These are phyloP conservation scores for Linum lewisii DNA, from an alignment of 345 rosid species.

Conservation along the genomic window DNA sequence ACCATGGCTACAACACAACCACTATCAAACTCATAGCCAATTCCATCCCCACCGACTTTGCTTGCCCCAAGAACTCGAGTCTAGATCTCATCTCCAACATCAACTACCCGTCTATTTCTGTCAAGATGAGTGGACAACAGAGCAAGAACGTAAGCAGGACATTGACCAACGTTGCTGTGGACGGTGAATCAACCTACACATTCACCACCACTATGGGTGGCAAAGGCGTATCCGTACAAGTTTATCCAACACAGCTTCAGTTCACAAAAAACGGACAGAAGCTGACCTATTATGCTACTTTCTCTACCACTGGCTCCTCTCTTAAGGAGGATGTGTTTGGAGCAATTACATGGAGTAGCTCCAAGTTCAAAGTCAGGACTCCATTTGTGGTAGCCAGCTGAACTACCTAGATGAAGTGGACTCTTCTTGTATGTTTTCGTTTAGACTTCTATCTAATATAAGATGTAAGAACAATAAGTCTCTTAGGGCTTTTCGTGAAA, in stretches of 20 bases:
- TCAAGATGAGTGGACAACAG: slow-evolving; percentile 28
- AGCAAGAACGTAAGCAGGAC: slow-evolving; percentile 40
- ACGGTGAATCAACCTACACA: slow-evolving; percentile 31
- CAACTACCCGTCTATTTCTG: slow-evolving; percentile 71
- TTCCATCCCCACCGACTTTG: slow-evolving; percentile 30
- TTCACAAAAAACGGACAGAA: slow-evolving; percentile 37
- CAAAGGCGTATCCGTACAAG: slow-evolving; percentile 26
- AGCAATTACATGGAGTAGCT: slow-evolving; percentile 17
- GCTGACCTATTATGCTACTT: slow-evolving; percentile 35
- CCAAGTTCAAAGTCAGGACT: background rate
- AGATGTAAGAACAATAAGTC: too few relatives aligned
- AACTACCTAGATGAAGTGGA: background rate
- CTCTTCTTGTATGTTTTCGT: too few relatives aligned
- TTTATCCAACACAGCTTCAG: slow-evolving; percentile 35
- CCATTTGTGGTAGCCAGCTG: background rate
- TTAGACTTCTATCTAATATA: background rate
- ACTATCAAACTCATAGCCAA: slow-evolving; percentile 24
- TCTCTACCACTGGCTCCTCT: slow-evolving; percentile 21
- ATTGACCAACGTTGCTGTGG: slow-evolving; percentile 56
- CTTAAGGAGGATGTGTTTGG: slow-evolving; percentile 43
- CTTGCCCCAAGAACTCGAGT: slow-evolving; percentile 44
- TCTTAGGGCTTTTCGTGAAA: slow-evolving; percentile 33
- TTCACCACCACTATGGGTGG: slow-evolving; percentile 24
- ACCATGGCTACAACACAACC: slow-evolving; percentile 36
- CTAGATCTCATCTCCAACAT: slow-evolving; percentile 40